Conservation (phyloP, 2,329 filamentous ascomycete species). For the Beauveria brongniartii region DNA sequence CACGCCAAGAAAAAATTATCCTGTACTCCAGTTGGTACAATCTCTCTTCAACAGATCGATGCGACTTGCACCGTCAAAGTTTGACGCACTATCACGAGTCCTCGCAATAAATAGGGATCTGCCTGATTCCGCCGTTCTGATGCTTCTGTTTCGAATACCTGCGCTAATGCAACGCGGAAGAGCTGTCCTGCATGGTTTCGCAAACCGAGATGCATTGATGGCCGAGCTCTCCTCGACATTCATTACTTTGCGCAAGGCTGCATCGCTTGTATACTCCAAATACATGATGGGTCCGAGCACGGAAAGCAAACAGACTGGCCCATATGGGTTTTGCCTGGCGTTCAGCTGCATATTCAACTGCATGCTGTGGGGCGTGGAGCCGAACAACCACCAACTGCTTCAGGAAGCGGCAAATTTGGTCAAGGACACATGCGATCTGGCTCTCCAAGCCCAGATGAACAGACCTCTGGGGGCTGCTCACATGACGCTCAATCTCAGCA, state of each 20-base stretch:
- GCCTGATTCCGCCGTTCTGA: background rate
- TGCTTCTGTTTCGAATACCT: background rate
- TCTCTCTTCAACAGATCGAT: constrained; percentile 4
- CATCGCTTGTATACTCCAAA: background rate
- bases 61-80: background rate
- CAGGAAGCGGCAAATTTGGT: background rate
- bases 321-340: background rate
- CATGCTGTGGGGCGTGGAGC: constrained; percentile 2
- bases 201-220: background rate
- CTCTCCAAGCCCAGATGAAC: background rate
- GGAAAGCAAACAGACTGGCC: background rate
- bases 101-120: background rate
- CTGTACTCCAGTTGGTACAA: background rate
- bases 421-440: background rate
- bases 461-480: background rate
- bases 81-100: background rate
- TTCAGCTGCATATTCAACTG: constrained; percentile 6
- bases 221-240: background rate
- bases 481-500: constrained; percentile 4
- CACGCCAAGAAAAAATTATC: background rate
- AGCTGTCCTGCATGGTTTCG: background rate
- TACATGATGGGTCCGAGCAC: background rate
- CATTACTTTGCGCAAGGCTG: background rate
- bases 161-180: background rate
- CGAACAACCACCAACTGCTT: background rate